A percentile compares a stretch with the other conserved stretches of the same genome.
Evolutionary conservation across 805 yeast species (phyloP).

Genomic region (Starmera amethionina): DNA sequence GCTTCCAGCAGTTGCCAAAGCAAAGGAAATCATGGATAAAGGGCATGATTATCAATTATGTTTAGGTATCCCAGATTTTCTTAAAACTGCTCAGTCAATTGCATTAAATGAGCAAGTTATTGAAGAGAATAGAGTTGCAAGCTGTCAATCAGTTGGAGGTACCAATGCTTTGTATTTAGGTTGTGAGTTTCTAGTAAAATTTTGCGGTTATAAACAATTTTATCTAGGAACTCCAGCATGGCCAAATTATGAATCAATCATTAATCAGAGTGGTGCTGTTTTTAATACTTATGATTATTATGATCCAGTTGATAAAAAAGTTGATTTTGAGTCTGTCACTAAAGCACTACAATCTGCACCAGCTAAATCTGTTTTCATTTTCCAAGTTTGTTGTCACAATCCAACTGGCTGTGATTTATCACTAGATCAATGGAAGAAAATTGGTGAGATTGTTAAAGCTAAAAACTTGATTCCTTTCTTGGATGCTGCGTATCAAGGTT

Average conservation of each 20-base stretch:
- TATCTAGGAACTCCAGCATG: conserved; percentile 1
- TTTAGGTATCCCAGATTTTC: conserved; percentile 44
- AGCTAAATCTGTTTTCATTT: conserved; percentile 22
- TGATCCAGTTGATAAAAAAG: not conserved
- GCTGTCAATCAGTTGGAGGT: conserved; percentile 73
- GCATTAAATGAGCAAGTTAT: conserved; percentile 45
- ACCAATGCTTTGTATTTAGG: conserved; percentile 74
- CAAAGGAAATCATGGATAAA: conserved; percentile 40
- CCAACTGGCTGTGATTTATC: conserved; percentile 84
- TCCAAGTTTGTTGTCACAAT: conserved; percentile 84
- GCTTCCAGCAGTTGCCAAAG: conserved; percentile 60
- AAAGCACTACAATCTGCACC: not conserved
- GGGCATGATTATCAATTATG: conserved; percentile 77
- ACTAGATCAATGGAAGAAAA: conserved; percentile 59
- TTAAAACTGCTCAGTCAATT: conserved; percentile 48
- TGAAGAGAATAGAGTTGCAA: conserved; percentile 46
- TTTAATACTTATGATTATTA: not conserved
- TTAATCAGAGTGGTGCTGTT: not conserved
- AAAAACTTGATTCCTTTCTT: conserved; percentile 60
- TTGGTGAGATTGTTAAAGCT: conserved; percentile 42
- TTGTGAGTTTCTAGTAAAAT: conserved; percentile 43
- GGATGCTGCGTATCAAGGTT: conserved; percentile 85
- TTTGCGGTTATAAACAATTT: conserved; percentile 25
- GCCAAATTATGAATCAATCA: conserved; percentile 1
- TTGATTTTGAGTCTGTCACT: not conserved